Base-by-base conservation (phyloP, 2,329 filamentous ascomycete species). In the Hypoxylon sp. region DNA sequence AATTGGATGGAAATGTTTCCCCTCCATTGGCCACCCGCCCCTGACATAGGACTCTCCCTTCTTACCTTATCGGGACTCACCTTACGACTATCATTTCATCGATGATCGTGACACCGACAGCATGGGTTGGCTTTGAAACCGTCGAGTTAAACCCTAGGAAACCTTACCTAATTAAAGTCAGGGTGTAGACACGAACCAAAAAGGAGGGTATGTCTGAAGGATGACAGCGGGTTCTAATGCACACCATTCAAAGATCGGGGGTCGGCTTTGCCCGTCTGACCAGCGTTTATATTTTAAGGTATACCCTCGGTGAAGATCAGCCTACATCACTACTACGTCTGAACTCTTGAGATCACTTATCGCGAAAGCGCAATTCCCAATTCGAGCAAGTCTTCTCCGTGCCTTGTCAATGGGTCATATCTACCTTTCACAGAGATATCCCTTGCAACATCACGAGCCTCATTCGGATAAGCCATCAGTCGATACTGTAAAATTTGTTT, bases 261-360 rank as follows among this genome's bases (percentile, higher is more conserved):
- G 49, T 64, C 68, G 68, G 68, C 53, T 65, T 62, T 69, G 58
- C 50, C 68, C 68, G 68, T 71, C 68, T 67, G 66, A 71, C 66
- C 32, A 64, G 43, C 57, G 62, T 61, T 63, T 45, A 62, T 68
- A 68, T 70, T 66, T 67, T 69, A 64, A 64, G 63, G 43, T 14
- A 25, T 64, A 43, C 38, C 57, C 63, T 69, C 68, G 66, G 68
- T 69, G 57, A 64, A 59, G 63, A 68, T 60, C 53, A 60, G 45
- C 51, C 38, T 50, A 28, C 56, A 58, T 49, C 38, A 52, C 41
- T 45, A 32, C 58, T 41, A 4, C 28, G 60, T 57, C 28, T 52
- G 21, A 63, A 48, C 34, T 32, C 34, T 36, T 13, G 32, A 60
- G 23, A 19, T 11, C 55, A 64, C 38, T 36, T 52, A 64, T 58